Conservation (phyloP, 768 basidiomycete genomes). For the Lentinula edodes region DNA sequence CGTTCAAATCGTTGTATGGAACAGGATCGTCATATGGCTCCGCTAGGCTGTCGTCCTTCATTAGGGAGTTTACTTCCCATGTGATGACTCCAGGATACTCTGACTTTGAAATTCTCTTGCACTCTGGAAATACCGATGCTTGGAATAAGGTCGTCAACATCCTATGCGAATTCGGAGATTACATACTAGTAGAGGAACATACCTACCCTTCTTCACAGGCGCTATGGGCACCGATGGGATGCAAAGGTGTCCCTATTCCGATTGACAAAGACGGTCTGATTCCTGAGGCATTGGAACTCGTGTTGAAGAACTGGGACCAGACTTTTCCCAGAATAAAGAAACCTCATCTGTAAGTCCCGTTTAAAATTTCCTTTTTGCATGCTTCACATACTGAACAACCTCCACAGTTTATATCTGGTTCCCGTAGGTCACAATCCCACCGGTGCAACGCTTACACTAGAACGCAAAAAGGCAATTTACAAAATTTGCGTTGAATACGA, state of each 20-base stretch:
- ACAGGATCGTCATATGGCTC: conserved; percentile 2
- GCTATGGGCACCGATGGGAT: conserved; percentile 23
- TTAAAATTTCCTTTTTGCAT: too few relatives aligned
- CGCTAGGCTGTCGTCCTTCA: conserved; percentile 2
- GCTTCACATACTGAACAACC: too few relatives aligned
- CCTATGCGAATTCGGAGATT: conserved; percentile 9
- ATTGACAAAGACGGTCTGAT: conserved; percentile 47
- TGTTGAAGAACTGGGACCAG: conserved; percentile 39
- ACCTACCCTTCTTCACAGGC: conserved; percentile 33
- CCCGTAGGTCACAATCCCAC: conserved; percentile 63
- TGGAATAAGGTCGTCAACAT: conserved; percentile 10
- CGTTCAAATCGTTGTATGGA: not conserved
- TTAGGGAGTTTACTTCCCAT: conserved; percentile 9
- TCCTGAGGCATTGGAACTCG: conserved; percentile 40
- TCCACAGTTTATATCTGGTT: conserved; percentile 42
- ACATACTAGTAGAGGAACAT: conserved; percentile 30
- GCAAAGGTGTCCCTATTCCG: conserved; percentile 34
- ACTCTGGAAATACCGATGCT: conserved; percentile 8
- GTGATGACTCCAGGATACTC: conserved; percentile 8
- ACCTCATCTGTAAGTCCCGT: conserved; percentile 34
- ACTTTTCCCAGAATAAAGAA: conserved; percentile 31
- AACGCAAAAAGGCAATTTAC: conserved; percentile 58
- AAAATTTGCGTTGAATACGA: conserved; percentile 57
- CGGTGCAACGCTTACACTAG: conserved; percentile 45
- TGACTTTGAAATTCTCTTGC: conserved; percentile 7